Base-by-base conservation (phyloP, 257 asterid genomes). In the Solanum sparsipilum region DNA sequence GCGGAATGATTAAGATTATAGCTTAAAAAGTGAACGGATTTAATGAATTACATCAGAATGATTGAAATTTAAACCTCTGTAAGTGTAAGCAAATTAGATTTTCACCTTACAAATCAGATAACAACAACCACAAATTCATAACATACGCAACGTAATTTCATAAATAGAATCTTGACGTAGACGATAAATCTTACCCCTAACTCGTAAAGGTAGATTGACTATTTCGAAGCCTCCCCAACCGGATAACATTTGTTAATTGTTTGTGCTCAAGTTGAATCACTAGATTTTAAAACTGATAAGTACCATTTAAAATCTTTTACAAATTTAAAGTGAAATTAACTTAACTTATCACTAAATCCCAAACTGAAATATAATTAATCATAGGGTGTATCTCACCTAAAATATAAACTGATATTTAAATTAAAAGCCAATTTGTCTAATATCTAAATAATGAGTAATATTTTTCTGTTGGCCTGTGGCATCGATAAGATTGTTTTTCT, bases 161-260 rank as follows among this genome's bases (percentile, higher is more conserved):
- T 7, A 52, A 52, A 52, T 52, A 16, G 0, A 52, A 16, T 52
- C 0, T 52, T 52, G 21, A 16, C 63, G 0, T 6, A 52, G 4
- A 52, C 9, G 0, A 0, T 46, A 46, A 0, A 46, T 0, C 20
- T 15, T 46, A 5, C 4, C 13, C 52, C 7, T 0, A 46, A 46
- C 20, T 0, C 11, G 0, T 6, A 18, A 48, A 18, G 1, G 0
- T 56, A 56, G 23, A 52, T 52, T 0, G 2, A 0, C 4, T 56
- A 56, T 56, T 56, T 52, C 18, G 4, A 0, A 56, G 65, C n/a
- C 25, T 56, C 5, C n/a, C n/a, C 23, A 56, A 0, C 9, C 11
- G 11, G 0, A 56, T 56, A 56, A 56, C 7, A 56, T 2, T 56
- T 56, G 65, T 56, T 18, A 56, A 20, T 56, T 56, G 25, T 52